Evolutionary conservation across 371 early-diverging fungal species (phyloP).

Genomic region (Mucor piriformis): DNA sequence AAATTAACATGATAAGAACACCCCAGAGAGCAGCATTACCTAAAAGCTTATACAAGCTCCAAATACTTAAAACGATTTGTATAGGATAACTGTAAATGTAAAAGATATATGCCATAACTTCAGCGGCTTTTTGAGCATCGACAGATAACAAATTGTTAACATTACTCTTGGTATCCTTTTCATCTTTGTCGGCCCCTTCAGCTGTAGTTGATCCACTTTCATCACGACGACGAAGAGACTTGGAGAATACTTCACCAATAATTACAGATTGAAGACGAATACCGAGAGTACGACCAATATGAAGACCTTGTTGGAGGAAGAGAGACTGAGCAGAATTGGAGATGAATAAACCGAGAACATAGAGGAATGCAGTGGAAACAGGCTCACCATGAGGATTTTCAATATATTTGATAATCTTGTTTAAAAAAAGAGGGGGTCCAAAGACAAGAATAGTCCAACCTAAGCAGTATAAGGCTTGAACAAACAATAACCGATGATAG

Average conservation of each 20-base stretch:
- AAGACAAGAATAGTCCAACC: constrained; percentile 55
- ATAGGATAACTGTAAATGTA: constrained; percentile 64
- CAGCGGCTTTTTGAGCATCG: constrained; percentile 60
- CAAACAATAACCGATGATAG: constrained; percentile 37
- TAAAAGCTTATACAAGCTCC: constrained; percentile 64
- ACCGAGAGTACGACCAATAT: constrained; percentile 57
- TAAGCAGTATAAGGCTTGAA: constrained; percentile 48
- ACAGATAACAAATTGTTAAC: constrained; percentile 59
- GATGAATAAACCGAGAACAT: constrained; percentile 63
- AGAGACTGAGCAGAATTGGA: constrained; percentile 50
- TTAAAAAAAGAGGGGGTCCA: constrained; percentile 60
- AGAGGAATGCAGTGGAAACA: constrained; percentile 52
- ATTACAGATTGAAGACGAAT: constrained; percentile 61
- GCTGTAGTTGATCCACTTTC: constrained; percentile 27
- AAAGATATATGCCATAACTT: constrained; percentile 55
- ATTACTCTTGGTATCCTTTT: constrained; percentile 41
- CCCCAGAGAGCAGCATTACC: constrained; percentile 70
- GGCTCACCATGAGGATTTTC: constrained; percentile 42
- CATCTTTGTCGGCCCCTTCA: constrained; percentile 18
- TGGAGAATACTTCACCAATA: constrained; percentile 62
- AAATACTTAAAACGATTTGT: constrained; percentile 59
- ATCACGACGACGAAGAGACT: constrained; percentile 60
- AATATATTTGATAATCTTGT: constrained; percentile 59
- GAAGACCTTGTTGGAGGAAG: constrained; percentile 53
- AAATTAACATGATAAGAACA: constrained; percentile 56